A percentile compares a stretch with the other conserved stretches of the same genome.
phyloP scores from a whole-genome alignment of 768 basidiomycete genomes.

The Cyclocybe cylindracea region DNA sequence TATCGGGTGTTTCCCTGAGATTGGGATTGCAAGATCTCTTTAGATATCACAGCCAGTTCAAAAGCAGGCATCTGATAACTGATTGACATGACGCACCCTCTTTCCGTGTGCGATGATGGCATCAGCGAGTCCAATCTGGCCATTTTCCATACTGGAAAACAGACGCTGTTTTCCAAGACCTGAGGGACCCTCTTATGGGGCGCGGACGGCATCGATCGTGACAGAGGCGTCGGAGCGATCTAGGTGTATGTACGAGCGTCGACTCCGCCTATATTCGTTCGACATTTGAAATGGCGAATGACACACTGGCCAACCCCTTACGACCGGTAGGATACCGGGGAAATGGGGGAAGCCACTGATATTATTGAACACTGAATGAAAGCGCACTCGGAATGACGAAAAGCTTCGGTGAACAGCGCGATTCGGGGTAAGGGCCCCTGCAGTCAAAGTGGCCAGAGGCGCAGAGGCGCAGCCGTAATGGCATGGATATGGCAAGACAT shows the following conservation, averaged over 20 bases:
- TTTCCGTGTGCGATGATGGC: constrained; percentile 1
- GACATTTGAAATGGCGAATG: constrained; percentile 4
- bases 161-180: constrained; percentile 11
- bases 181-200: neutral
- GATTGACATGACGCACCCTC: constrained; percentile 7
- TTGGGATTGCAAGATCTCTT: neutral
- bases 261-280: constrained; percentile 3
- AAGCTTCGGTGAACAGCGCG: neutral
- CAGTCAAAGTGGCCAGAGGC: too few species aligned
- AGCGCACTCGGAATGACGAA: too few species aligned
- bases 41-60: too few species aligned
- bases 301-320: constrained; percentile 10
- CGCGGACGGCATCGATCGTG: constrained; percentile 4
- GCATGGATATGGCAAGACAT: too few species aligned
- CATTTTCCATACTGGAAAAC: neutral
- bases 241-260: neutral
- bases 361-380: neutral
- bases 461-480: too few species aligned
- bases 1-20: constrained; percentile 12
- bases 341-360: constrained; percentile 13
- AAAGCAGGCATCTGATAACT: neutral
- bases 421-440: neutral
- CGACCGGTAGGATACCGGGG: constrained; percentile 22
- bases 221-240: constrained; percentile 6
- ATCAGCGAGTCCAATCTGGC: constrained; percentile 5